Base-by-base conservation (phyloP, 176 grass and related monocot genomes). In the Paspalum notatum region DNA sequence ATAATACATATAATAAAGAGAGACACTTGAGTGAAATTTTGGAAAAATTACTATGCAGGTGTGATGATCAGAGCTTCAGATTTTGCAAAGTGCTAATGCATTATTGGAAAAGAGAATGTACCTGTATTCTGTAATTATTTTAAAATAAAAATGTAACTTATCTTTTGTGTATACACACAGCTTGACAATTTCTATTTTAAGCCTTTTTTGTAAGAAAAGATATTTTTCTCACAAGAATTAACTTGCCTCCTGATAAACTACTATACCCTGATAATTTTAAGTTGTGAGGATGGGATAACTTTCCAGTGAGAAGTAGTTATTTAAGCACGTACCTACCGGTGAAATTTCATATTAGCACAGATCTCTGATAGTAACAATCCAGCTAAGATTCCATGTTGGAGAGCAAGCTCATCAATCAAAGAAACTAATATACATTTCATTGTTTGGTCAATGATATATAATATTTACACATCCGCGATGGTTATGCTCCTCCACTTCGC, bases 371-470 rank as follows among this genome's bases (percentile, higher is more conserved):
- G 62, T 32, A 32, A 32, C 32, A 32, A 63, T 73, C 56, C 57
- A 73, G 57, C 57, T 21, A 56, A 82, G 68, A 73, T 73, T 82
- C 80, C 57, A 24, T 73, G 45, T 52, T 17, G 27, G 79, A 50
- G 72, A 16, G 20, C 8, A 60, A 49, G 62, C 27, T 73, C 8
- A 25, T 54, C 47, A 8, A 17, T 12, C 17, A 8, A 20, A 9
- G 24, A 8, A 45, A 13, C 71, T 51, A 47, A 47, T 40, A 60
- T 39, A 32, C 7, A 77, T 49, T 41, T 12, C 42, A 78, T 45
- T 4, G 56, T 60, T 50, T 84, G 74, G 53, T 84, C 63, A 77
- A 77, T 47, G 62, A 17, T 32, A 32, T 32, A 32, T 51, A 69
- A 60, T 22, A 49, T 66, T 76, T 12, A 62, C 49, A 5, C 52